Evolutionary conservation across 2,329 filamentous ascomycete genomes (phyloP), one percentile per base, ranked within the genome.

Genomic region (Colletotrichum viniferum): DNA sequence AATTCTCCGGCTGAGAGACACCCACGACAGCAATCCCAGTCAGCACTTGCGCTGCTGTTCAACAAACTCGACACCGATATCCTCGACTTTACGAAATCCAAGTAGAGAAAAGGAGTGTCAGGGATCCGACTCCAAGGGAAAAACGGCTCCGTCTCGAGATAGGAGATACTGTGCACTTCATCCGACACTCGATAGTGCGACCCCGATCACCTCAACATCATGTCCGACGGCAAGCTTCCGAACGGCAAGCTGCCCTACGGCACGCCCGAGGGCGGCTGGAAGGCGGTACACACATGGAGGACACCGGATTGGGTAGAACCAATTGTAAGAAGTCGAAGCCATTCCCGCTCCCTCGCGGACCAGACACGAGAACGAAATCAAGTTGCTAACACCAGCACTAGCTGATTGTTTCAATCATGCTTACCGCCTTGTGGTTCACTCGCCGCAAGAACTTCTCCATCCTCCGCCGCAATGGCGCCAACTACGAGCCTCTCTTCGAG

Each of bases 341-440:
- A 26, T 34, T 58, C 48, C 16, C 55, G 5, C 24, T 10, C 10
- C 14, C 14, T 58, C 9, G 55, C 5, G 14, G 14, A 3, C 55
- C 14, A 30, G 55, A 30, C 21, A 30, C 55, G n/a, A 68, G 14
- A 36, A 36, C 9, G 55, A 56, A 7, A 24, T 43, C 30, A 14
- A 24, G 4, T 21, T n/a, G 52, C 56, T 70, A 69, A 34, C 64
- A 71, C 24, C 69, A 38, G 63, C 73, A 52, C 36, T 64, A 85
- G 84, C 80, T 83, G 26, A 84, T 85, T 64, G 80, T 85, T n/a
- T 76, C 80, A 16, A 83, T 85, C 56, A 83, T 85, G 68, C 78
- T 84, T 65, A 79, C 81, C 12, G 82, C 83, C 69, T 84, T 85
- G 83, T 84, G 81, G 74, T 75, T 83, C n/a, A 84, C 83, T 24